A percentile compares a stretch with the other conserved stretches of the same genome.
phyloP scores from a whole-genome alignment of 2,329 filamentous ascomycete genomes.

The Hymenotorrendiella dingleyae region DNA sequence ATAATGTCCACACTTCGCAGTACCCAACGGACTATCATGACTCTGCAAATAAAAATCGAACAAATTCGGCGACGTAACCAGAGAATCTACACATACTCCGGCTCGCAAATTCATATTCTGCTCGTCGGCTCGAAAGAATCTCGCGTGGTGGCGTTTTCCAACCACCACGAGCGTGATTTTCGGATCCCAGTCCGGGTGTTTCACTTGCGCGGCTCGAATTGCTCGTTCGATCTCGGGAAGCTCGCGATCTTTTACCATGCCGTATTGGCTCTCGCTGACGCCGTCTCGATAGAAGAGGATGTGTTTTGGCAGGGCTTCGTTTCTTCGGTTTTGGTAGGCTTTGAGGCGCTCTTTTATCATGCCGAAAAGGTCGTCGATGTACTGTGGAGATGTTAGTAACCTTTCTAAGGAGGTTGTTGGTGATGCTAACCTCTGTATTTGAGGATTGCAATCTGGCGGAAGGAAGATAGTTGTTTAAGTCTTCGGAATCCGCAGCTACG shows the following conservation, averaged over 20 bases:
- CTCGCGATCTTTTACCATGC: not conserved
- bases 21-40: conserved; percentile 72
- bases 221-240: not conserved
- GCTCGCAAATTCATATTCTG: conserved; percentile 28
- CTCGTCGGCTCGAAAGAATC: not conserved
- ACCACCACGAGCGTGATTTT: not conserved
- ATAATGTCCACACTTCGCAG: conserved; percentile 76
- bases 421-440: not conserved
- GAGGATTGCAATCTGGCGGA: conserved; percentile 6
- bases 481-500: not conserved
- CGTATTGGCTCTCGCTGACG: not conserved
- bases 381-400: not conserved
- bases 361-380: not conserved
- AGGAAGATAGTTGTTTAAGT: conserved; percentile 3
- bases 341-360: conserved; percentile 7
- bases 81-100: conserved; percentile 77
- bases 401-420: not conserved
- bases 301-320: not conserved
- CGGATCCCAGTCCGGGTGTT: not conserved
- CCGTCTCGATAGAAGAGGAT: conserved; percentile 11
- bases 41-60: conserved; percentile 83
- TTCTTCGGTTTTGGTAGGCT: conserved; percentile 8
- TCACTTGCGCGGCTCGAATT: not conserved
- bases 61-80: conserved; percentile 63
- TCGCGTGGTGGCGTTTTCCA: not conserved